These are phyloP conservation scores for Thymus quinquecostatus DNA, from an alignment of 257 asterid genomes.

Conservation along the genomic window DNA sequence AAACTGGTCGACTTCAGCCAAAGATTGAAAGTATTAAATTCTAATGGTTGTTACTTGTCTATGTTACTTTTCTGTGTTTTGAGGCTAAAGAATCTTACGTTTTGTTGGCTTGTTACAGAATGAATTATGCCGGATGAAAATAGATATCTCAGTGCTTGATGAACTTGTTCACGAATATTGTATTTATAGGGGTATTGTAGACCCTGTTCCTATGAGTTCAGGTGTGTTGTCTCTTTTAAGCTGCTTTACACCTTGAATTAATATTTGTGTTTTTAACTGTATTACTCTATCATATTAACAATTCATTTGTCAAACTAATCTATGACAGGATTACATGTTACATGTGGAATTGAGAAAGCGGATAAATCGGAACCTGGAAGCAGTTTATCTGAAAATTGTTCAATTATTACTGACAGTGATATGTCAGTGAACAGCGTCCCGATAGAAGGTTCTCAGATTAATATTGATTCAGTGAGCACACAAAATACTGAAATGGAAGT, in stretches of 20 bases:
- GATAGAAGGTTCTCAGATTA: conserved; percentile 51
- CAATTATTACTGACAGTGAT: conserved; percentile 60
- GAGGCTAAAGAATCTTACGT: conserved; percentile 21
- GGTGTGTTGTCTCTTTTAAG: conserved; percentile 41
- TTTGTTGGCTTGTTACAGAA: conserved; percentile 62
- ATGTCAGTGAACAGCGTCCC: conserved; percentile 47
- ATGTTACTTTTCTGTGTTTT: conserved; percentile 13
- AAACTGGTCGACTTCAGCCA: not conserved
- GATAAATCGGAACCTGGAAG: conserved; percentile 54
- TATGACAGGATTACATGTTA: conserved; percentile 47
- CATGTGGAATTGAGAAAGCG: conserved; percentile 38
- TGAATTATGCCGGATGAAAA: conserved; percentile 86
- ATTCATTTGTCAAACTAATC: conserved; percentile 22
- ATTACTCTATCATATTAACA: too few species aligned
- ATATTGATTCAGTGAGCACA: conserved; percentile 41
- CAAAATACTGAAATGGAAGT: conserved; percentile 59
- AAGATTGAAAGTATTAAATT: not conserved
- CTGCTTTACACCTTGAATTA: not conserved
- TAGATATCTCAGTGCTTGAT: conserved; percentile 74
- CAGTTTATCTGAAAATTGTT: conserved; percentile 50
- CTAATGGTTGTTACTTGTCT: conserved; percentile 14
- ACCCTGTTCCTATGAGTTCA: conserved; percentile 43
- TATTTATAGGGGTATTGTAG: conserved; percentile 87
- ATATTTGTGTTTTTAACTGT: conserved; percentile 9
- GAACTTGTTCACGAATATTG: conserved; percentile 95